phyloP scores from a whole-genome alignment of 2,329 filamentous ascomycete genomes.

The Beauveria asiatica region DNA sequence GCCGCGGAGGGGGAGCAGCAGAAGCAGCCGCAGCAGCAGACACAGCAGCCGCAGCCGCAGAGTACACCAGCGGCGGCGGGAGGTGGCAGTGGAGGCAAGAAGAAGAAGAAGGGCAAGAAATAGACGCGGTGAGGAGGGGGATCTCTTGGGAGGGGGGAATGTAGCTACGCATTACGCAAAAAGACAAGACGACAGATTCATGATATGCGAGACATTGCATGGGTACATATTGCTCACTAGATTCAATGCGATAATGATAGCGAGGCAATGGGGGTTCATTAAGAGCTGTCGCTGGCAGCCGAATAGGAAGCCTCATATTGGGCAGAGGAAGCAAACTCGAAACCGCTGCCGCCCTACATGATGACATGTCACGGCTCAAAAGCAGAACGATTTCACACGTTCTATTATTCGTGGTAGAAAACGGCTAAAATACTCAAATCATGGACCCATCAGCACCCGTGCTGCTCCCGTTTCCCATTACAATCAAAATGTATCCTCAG shows the following conservation, averaged over 20 bases:
- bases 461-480: slow-evolving; percentile 1
- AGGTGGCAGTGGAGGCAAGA: slow-evolving; percentile 40
- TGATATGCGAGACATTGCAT: background rate
- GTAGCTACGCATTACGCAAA: background rate
- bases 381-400: background rate
- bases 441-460: slow-evolving; percentile 6
- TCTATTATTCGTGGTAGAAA: background rate
- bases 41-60: slow-evolving; percentile 1
- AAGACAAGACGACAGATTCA: background rate
- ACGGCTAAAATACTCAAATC: slow-evolving; percentile 14
- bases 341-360: background rate
- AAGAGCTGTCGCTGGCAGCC: too few species aligned
- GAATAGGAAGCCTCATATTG: too few species aligned
- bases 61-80: slow-evolving; percentile 21
- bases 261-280: too few species aligned
- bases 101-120: slow-evolving; percentile 66
- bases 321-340: background rate
- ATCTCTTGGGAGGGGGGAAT: background rate
- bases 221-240: background rate
- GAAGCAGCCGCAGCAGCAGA: slow-evolving; percentile 18
- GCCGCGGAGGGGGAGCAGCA: slow-evolving; percentile 20
- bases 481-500: background rate
- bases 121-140: slow-evolving; percentile 26
- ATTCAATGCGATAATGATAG: too few species aligned
- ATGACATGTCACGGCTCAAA: background rate